Base-by-base conservation (phyloP, 768 basidiomycete species). In the Holtermannia corniformis region DNA sequence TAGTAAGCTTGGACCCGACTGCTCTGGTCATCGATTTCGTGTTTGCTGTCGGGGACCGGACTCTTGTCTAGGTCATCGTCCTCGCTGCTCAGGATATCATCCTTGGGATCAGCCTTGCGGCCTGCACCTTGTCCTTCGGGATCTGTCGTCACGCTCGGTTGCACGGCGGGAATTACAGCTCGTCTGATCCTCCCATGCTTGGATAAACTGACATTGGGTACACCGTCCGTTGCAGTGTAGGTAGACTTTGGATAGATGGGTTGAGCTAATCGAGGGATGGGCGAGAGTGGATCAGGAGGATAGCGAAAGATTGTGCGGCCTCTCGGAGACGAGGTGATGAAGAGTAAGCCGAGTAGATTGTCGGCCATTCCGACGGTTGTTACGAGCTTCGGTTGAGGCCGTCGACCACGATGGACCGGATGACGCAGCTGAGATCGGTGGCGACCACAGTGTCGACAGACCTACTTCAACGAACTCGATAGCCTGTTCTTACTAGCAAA, bases 271-370 rank as follows among this genome's bases (percentile, higher is more conserved):
- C 91, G 78, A 3, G 82, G 77, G 4, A 53, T 56, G 16, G 81
- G 78, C 1, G 81, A 73, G 12, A 74, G 62, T 13, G 88, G 87
- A 13, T 75, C 76, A 13, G 87, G 83, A 0, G 91, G 91, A 85
- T 88, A 93, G 57, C 86, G 78, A 67, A 83, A 90, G 49, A 88
- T 84, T 4, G 90, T 81, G 23, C 85, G 87, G 63, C 83, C 86
- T 5, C 86, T 82, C 7, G 88, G 90, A 12, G 84, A 83, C 3
- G 87, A 87, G 41, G 67, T 68, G 43, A 89, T 86, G 28, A 95
- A 80, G 3, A 92, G 73, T 56, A 93, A 77, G 10, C 87, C 84
- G 44, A 91, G 75, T 26, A 95, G 78, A 42, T 68, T 65, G 44
- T 67, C 66, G 5, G 64, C 63, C 66, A 68, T 68, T 61, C 63